Evolutionary conservation across 140 eudicot species (phyloP), one percentile per base, ranked within the genome.

Genomic region (Anethum foeniculum): DNA sequence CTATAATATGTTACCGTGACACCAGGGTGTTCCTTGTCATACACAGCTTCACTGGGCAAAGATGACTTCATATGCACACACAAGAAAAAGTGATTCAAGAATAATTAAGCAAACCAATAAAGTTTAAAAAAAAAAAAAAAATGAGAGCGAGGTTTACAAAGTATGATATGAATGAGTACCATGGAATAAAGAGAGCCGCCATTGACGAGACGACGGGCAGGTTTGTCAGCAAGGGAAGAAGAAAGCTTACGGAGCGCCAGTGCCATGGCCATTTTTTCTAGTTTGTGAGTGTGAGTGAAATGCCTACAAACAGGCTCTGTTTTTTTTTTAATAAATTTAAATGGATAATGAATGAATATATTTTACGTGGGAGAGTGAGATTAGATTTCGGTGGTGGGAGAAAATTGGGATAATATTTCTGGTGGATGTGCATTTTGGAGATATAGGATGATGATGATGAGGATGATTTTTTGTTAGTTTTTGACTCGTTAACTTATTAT

Each of bases 201-300:
- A 83, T 84, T 91, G 85, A 85, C 71, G 79, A 90, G 90, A 74
- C 92, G 93, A 44, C 86, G 92, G 60, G 86, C 39, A 71, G 98
- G 97, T 75, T 96, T 93, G 83, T 91, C 93, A 0, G 86, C 79
- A 6, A 75, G 81, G 43, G 97, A 86, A 64, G 97, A 90, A 21
- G 97, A 91, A 43, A 95, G 97, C 88, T 88, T 88, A 78, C 98
- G 94, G 51, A 93, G 85, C 32, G 96, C 99, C 93, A 88, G 84
- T 1, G 97, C 97, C 96, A 93, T 87, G 39, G 92, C 92, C 96
- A 85, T 84, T 62, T n/a, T 81, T 19, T n/a, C 80, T 19, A 51
- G 4, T 52, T 34, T 38, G 79, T 76, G 72, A 23, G 80, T 19
- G 30, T 23, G 34, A 23, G 78, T 75, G 48, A 44, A 25, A 47